Evolutionary conservation across 2,329 filamentous ascomycete species (phyloP).

Genomic region (Aphanocladium album): DNA sequence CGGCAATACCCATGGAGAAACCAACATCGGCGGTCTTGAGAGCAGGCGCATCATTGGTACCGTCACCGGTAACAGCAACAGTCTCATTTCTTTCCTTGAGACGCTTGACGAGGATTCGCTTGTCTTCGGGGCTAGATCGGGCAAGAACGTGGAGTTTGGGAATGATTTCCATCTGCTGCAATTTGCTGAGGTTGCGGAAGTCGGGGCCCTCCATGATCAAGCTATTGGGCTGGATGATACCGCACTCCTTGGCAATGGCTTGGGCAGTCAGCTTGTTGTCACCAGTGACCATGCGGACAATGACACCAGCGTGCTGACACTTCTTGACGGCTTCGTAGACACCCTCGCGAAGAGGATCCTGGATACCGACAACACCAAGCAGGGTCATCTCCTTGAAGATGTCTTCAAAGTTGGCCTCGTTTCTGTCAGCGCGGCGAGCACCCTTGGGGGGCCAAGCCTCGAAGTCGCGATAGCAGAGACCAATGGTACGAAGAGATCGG

Average conservation of each 20-base stretch:
- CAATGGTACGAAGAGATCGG: constrained; percentile 78
- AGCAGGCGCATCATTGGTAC: constrained; percentile 78
- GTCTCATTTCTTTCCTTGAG: constrained; percentile 70
- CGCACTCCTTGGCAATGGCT: constrained; percentile 74
- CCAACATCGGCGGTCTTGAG: constrained; percentile 77
- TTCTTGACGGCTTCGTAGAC: constrained; percentile 68
- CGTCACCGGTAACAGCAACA: constrained; percentile 78
- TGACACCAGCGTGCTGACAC: constrained; percentile 71
- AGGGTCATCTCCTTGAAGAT: constrained; percentile 65
- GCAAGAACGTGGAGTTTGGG: constrained; percentile 67
- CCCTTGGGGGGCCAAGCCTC: constrained; percentile 74
- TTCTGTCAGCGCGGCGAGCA: constrained; percentile 49
- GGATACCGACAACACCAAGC: constrained; percentile 70
- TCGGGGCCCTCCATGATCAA: constrained; percentile 73
- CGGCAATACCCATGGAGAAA: constrained; percentile 81
- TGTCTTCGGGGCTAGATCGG: constrained; percentile 71
- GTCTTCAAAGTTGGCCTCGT: constrained; percentile 60
- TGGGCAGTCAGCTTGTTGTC: constrained; percentile 76
- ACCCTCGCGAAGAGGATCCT: constrained; percentile 71
- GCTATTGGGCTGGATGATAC: constrained; percentile 64
- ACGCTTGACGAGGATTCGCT: constrained; percentile 65
- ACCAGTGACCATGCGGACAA: constrained; percentile 81
- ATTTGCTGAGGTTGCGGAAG: constrained; percentile 66
- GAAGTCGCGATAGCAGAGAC: constrained; percentile 78
- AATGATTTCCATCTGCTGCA: constrained; percentile 62